Percentiles rank a stretch among this genome's conserved stretches.
Conservation (phyloP, 1,284 basidiomycete genomes). For the Tetrapyrgos nigripes region DNA sequence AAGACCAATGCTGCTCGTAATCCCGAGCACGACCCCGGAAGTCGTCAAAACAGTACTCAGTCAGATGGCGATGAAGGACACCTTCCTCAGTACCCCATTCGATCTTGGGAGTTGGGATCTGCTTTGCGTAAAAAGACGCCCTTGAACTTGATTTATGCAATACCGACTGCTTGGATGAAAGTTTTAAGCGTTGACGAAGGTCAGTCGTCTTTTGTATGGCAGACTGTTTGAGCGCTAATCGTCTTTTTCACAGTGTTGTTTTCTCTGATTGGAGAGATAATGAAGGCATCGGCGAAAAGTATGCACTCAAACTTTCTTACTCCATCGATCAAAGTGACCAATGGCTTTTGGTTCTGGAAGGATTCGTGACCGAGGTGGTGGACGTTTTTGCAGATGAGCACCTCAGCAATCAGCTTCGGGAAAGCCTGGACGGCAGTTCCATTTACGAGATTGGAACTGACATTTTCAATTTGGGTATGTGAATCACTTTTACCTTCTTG, state of each 20-base stretch:
- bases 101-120: conserved; percentile 43
- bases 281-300: conserved; percentile 19
- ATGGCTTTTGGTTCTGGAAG: conserved; percentile 37
- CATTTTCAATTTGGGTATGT: too few species aligned
- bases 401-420: neutral
- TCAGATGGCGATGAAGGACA: conserved; percentile 14
- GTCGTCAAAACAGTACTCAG: neutral
- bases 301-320: conserved; percentile 32
- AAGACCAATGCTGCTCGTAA: too few species aligned
- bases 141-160: conserved; percentile 36
- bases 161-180: conserved; percentile 32
- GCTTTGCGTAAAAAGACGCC: conserved; percentile 33
- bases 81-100: conserved; percentile 34
- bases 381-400: conserved; percentile 17
- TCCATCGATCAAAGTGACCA: conserved; percentile 39
- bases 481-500: neutral
- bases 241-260: conserved; percentile 25
- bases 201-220: conserved; percentile 16
- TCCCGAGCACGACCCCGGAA: neutral
- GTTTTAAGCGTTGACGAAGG: conserved; percentile 34
- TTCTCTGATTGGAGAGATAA: conserved; percentile 35
- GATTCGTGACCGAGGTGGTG: conserved; percentile 32
- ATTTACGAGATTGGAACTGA: neutral
- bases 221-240: neutral
- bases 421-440: neutral